phyloP scores from a whole-genome alignment of 345 rosid species.

The Cardamine resedifolia region DNA sequence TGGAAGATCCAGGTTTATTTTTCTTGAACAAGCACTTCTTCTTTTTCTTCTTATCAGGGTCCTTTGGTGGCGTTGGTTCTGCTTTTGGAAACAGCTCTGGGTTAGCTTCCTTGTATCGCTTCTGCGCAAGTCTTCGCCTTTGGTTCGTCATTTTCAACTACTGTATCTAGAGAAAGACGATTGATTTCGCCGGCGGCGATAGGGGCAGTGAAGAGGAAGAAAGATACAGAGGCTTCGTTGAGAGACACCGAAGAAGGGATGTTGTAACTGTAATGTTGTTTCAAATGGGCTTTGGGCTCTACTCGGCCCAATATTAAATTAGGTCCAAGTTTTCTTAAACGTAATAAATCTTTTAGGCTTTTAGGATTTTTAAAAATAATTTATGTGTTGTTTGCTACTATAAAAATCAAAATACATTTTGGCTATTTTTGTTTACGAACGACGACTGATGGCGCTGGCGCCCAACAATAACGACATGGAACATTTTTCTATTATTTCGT shows the following conservation, averaged over 20 bases:
- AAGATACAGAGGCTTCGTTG: neutral
- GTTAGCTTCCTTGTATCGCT: constrained; percentile 55
- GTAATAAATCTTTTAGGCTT: neutral
- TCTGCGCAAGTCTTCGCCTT: constrained; percentile 76
- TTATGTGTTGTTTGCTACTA: neutral
- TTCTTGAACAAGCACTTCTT: constrained; percentile 65
- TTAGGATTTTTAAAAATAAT: neutral
- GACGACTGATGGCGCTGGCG: neutral
- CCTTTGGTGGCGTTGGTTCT: constrained; percentile 67
- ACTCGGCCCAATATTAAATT: neutral
- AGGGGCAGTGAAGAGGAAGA: neutral
- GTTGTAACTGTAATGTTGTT: neutral
- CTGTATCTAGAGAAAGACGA: neutral
- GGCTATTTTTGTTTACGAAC: too few species aligned
- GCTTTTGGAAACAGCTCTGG: constrained; percentile 69
- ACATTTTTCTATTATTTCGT: neutral
- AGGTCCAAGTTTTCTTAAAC: neutral
- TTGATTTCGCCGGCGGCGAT: constrained; percentile 27
- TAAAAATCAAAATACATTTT: neutral
- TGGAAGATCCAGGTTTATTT: constrained; percentile 45
- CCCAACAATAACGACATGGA: neutral
- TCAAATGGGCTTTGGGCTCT: neutral
- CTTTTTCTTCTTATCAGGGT: constrained; percentile 62
- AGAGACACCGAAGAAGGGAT: neutral
- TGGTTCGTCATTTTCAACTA: constrained; percentile 59